A percentile compares a stretch with the other conserved stretches of the same genome.
These are phyloP conservation scores for Dothiorella sarmentorum DNA, from an alignment of 2,329 filamentous ascomycete species.

Conservation along the genomic window DNA sequence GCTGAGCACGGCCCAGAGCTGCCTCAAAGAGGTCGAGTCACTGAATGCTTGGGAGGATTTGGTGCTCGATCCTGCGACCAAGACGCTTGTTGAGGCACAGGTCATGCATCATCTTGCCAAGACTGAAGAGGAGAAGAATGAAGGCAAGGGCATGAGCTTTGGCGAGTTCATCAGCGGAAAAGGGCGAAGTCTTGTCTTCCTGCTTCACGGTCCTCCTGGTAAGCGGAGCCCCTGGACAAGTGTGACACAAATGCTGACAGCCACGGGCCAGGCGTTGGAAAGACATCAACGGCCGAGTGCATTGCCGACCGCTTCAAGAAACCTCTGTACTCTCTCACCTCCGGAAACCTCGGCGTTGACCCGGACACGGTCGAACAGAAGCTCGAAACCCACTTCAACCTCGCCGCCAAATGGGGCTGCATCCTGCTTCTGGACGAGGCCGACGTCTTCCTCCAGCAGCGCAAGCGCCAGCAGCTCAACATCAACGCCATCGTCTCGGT, in stretches of 20 bases:
- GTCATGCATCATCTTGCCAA: not conserved
- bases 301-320: conserved; percentile 29
- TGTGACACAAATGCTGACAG: conserved; percentile 16
- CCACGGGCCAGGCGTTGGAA: conserved; percentile 16
- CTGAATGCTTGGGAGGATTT: not conserved
- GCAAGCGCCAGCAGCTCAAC: not conserved
- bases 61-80: not conserved
- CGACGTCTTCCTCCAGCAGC: conserved; percentile 12
- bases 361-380: not conserved
- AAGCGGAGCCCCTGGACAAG: not conserved
- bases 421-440: conserved; percentile 15
- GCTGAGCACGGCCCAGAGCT: not conserved
- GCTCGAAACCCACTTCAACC: not conserved
- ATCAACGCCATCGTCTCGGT: conserved; percentile 11
- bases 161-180: conserved; percentile 28
- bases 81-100: not conserved
- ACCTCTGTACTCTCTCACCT: conserved; percentile 28
- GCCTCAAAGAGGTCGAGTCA: not conserved
- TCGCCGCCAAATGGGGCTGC: not conserved
- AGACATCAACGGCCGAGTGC: conserved; percentile 31
- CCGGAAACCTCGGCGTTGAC: not conserved
- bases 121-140: not conserved
- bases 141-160: not conserved
- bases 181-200: conserved; percentile 21
- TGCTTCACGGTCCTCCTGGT: conserved; percentile 6